Conservation (phyloP, 371 early-diverging fungal species). For the Apophysomyces trapeziformis region DNA sequence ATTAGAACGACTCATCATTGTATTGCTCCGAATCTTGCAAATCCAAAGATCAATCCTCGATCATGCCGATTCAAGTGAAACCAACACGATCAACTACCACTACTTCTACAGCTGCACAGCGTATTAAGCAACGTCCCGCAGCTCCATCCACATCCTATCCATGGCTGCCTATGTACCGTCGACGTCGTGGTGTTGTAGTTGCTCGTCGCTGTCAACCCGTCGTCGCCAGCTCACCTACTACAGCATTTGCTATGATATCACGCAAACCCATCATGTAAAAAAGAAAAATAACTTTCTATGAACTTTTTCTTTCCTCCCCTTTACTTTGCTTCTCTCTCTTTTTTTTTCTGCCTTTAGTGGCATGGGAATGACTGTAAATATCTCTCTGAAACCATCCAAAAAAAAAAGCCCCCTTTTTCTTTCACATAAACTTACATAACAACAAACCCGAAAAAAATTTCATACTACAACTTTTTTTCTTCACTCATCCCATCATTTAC, state of each 20-base stretch:
- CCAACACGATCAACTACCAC: constrained; percentile 10
- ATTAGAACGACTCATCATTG: constrained; percentile 23
- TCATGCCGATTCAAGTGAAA: constrained; percentile 5
- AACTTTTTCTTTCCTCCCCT: background rate
- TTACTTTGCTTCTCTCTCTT: background rate
- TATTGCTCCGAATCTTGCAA: constrained; percentile 31
- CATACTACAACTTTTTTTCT: too few species aligned
- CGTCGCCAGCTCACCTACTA: constrained; percentile 35
- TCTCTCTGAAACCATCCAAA: background rate
- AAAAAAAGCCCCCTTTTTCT: too few species aligned
- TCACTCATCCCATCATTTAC: too few species aligned
- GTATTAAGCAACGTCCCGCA: constrained; percentile 19
- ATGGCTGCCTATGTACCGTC: constrained; percentile 30
- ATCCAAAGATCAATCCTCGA: constrained; percentile 21
- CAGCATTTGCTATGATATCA: constrained; percentile 24
- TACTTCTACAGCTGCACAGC: constrained; percentile 9
- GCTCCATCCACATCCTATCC: constrained; percentile 30
- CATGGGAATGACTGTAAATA: constrained; percentile 9
- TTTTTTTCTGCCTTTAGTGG: constrained; percentile 2
- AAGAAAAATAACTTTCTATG: background rate
- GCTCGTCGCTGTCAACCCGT: constrained; percentile 44
- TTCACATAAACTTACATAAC: too few species aligned
- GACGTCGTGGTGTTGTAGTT: constrained; percentile 32
- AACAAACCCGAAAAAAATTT: too few species aligned
- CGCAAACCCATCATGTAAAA: constrained; percentile 21